These are phyloP conservation scores for Senna tora DNA, from an alignment of 306 rosid genomes.

Conservation along the genomic window DNA sequence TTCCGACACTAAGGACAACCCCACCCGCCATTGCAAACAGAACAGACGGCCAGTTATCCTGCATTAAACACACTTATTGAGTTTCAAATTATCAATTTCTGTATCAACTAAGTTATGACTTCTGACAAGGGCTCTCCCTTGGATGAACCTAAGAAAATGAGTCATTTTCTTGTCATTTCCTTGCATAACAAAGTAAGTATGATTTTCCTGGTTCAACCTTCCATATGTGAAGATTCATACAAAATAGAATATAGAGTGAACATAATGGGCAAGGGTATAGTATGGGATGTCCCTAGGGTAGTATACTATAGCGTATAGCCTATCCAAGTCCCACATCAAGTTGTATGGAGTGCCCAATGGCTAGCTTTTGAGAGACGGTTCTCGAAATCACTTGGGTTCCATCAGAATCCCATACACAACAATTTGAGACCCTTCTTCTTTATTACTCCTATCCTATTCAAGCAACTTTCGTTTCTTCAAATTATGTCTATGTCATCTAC, in stretches of 20 bases:
- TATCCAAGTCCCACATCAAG: too few species aligned
- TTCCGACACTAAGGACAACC: constrained; percentile 78
- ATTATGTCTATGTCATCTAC: not conserved
- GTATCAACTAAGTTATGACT: not conserved
- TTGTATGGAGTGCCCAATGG: too few species aligned
- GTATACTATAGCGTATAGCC: too few species aligned
- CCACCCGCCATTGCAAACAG: constrained; percentile 91
- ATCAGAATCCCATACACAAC: not conserved
- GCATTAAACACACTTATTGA: constrained; percentile 30
- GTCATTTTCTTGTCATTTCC: not conserved
- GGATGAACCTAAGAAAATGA: not conserved
- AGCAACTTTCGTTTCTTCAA: not conserved
- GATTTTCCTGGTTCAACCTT: not conserved
- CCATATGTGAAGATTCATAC: not conserved
- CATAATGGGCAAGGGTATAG: too few species aligned
- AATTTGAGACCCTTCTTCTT: not conserved
- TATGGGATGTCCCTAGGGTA: too few species aligned
- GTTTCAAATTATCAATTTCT: too few species aligned
- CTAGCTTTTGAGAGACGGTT: too few species aligned
- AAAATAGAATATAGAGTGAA: too few species aligned
- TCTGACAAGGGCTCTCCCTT: not conserved
- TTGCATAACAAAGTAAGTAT: not conserved
- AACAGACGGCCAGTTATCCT: constrained; percentile 87
- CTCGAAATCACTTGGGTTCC: too few species aligned
- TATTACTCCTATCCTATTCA: not conserved